These are phyloP conservation scores for Alternaria tenuissima DNA, from an alignment of 2,329 filamentous ascomycete species.

Conservation along the genomic window DNA sequence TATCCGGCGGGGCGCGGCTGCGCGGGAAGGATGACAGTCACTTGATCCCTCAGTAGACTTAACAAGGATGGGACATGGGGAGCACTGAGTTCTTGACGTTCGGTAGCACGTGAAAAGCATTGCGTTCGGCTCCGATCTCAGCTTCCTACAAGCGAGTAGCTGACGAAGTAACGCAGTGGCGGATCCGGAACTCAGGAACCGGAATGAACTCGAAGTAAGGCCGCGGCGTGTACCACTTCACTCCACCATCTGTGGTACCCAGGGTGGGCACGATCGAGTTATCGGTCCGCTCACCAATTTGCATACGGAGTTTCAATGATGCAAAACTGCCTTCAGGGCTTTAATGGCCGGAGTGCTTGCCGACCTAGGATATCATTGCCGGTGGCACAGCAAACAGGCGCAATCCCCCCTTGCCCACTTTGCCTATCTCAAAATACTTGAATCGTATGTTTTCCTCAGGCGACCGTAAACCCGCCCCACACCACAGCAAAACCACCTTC, in stretches of 20 bases:
- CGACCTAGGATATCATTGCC: constrained; percentile 13
- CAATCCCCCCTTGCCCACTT: constrained; percentile 4
- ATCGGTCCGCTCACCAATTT: constrained; percentile 9
- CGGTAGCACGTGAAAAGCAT: constrained; percentile 7
- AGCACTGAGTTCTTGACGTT: background rate
- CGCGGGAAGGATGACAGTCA: constrained; percentile 47
- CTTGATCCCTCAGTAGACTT: constrained; percentile 27
- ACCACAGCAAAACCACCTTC: constrained; percentile 8
- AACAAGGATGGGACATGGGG: constrained; percentile 10
- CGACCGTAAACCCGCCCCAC: constrained; percentile 21
- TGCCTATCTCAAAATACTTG: constrained; percentile 12
- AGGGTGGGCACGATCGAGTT: constrained; percentile 7
- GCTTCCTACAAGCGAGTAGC: constrained; percentile 1
- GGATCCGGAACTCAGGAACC: constrained; percentile 2
- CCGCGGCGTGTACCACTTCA: constrained; percentile 2
- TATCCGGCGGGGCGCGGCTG: constrained; percentile 33
- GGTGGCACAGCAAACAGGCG: constrained; percentile 13
- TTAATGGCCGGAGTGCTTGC: constrained; percentile 10
- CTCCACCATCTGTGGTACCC: constrained; percentile 6
- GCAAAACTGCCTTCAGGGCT: constrained; percentile 5
- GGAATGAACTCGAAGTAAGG: constrained; percentile 1
- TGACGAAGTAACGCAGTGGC: background rate
- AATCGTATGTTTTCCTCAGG: constrained; percentile 21
- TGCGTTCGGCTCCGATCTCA: constrained; percentile 1
- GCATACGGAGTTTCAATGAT: constrained; percentile 2